Base-by-base conservation (phyloP, 1,284 basidiomycete genomes). In the Marasmius sp. region DNA sequence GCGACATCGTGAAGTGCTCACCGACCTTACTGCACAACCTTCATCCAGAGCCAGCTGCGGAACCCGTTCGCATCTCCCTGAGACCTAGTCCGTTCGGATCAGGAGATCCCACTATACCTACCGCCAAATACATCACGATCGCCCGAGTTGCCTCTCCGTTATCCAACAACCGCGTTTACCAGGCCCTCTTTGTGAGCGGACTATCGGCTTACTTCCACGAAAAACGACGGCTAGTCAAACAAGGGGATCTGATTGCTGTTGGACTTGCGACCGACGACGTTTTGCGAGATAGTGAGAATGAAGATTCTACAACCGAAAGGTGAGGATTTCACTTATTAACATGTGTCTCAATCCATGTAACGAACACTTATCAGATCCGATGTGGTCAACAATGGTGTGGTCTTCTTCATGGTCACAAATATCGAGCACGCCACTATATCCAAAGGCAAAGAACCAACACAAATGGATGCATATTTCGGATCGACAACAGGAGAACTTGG, bases 81-180 rank as follows among this genome's bases (percentile, higher is more conserved):
- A 77, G 76, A 5, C 71, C 81, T 9, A 84, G 81, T 64, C 85
- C 86, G 5, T 85, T 86, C 66, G 86, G 85, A 14, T 80, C 81
- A 6, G 72, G 74, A 6, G 71, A 74, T 58, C 89, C 90, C 9
- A 75, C 84, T 3, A 77, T 96, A 33, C 94, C 95, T 0, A 84
- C 77, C 9, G 95, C 95, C 1, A 80, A 77, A 59, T 79, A 85
- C 6, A 80, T 98, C 37, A 93, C 91, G 0, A 79, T 99, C 41
- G 90, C 95, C 1, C 85, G 95, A 18, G 81, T 99, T 4, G 90
- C 94, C 0, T 94, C 94, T 0, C 88, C 94, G 0, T 76, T 91
- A 64, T 88, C 92, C 0, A 86, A 86, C 6, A 87, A 91, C 72
- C 89, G 89, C 60, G 76, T 79, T 38, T 93, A 93, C 69, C 92